Evolutionary conservation across 192 early-diverging fungal species (phyloP).

Genomic region (Rhizoclosmatium sp.): DNA sequence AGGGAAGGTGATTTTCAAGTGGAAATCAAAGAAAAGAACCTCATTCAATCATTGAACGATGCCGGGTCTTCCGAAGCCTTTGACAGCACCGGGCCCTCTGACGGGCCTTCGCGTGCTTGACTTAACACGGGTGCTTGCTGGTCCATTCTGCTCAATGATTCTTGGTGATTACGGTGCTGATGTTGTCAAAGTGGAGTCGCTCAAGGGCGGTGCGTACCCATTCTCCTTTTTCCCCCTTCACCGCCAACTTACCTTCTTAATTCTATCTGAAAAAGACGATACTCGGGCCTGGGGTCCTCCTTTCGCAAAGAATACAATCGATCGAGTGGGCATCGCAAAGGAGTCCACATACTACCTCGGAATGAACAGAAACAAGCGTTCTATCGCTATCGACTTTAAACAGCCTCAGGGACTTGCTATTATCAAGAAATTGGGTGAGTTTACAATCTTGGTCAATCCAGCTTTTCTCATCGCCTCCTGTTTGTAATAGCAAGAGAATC

Average conservation of each 20-base stretch:
- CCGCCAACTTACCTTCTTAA: background rate
- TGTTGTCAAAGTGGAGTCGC: constrained; percentile 85
- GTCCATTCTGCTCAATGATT: constrained; percentile 57
- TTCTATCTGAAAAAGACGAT: constrained; percentile 65
- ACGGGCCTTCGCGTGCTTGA: constrained; percentile 48
- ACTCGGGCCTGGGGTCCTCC: constrained; percentile 80
- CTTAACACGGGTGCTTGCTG: constrained; percentile 54
- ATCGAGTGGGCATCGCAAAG: constrained; percentile 37
- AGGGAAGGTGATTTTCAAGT: too few relatives aligned
- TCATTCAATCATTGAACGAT: background rate
- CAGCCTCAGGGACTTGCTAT: constrained; percentile 65
- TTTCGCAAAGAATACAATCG: constrained; percentile 47
- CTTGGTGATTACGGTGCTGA: constrained; percentile 70
- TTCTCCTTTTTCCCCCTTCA: background rate
- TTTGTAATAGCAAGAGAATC: constrained; percentile 13
- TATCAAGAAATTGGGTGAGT: constrained; percentile 68
- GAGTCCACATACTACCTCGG: constrained; percentile 92
- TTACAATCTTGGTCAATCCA: constrained; percentile 23
- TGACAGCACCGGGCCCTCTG: constrained; percentile 41
- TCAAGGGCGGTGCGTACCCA: background rate
- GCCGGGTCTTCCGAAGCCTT: background rate
- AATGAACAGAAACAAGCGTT: constrained; percentile 93
- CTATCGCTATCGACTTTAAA: constrained; percentile 88
- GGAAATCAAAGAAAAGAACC: too few relatives aligned
- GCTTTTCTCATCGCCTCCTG: background rate